phyloP scores from a whole-genome alignment of 179 eudicot genomes.

The Camellia oleifera region DNA sequence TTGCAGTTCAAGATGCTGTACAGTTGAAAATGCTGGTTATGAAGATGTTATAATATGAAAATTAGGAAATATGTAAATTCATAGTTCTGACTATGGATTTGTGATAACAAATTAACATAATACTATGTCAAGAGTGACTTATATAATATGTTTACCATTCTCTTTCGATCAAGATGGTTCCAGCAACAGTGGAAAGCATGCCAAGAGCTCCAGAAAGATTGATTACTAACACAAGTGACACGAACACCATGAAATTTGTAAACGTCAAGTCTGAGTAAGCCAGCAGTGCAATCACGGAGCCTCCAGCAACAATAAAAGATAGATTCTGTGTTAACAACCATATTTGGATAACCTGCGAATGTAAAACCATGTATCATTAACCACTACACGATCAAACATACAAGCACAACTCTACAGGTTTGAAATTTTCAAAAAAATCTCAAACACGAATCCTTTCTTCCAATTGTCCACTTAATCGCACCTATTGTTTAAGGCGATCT shows the following conservation, averaged over 20 bases:
- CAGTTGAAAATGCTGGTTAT: not conserved
- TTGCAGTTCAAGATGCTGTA: not conserved
- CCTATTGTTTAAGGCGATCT: not conserved
- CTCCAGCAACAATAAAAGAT: slow-evolving; percentile 83
- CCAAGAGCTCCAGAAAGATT: slow-evolving; percentile 82
- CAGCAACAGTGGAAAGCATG: slow-evolving; percentile 87
- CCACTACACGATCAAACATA: not conserved
- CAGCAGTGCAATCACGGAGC: slow-evolving; percentile 52
- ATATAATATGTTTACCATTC: slow-evolving; percentile 59
- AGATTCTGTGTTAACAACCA: slow-evolving; percentile 79
- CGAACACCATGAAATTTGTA: slow-evolving; percentile 32
- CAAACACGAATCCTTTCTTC: not conserved
- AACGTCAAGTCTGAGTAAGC: slow-evolving; percentile 36
- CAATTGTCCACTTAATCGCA: not conserved
- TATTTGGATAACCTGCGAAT: slow-evolving; percentile 58
- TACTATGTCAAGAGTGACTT: not conserved
- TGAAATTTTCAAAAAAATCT: not conserved
- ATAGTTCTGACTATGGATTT: not conserved
- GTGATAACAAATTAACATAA: not conserved
- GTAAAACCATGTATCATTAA: not conserved
- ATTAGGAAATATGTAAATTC: too few relatives aligned
- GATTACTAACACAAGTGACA: slow-evolving; percentile 48
- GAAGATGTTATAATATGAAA: not conserved
- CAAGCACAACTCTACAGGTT: not conserved
- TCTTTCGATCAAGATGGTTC: slow-evolving; percentile 93